Evolutionary conservation across 495 filamentous ascomycete species (phyloP).

Genomic region (Cryomyces antarcticus): DNA sequence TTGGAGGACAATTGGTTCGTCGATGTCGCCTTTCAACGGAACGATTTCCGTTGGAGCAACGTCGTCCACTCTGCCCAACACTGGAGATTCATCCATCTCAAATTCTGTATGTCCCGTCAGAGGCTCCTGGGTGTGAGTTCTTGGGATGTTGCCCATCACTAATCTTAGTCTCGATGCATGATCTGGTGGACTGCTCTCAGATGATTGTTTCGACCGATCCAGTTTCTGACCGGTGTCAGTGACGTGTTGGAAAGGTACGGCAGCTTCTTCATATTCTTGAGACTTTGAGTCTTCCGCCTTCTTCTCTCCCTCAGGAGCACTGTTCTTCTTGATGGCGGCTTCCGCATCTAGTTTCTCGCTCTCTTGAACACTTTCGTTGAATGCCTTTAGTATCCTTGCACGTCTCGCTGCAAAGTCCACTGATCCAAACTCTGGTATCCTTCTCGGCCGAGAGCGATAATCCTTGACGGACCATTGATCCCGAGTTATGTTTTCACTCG

Average conservation of each 20-base stretch:
- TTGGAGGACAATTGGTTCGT: conserved; percentile 37
- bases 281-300: neutral
- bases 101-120: conserved; percentile 13
- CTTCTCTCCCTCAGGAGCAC: conserved; percentile 1
- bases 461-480: conserved; percentile 8
- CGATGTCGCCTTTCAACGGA: conserved; percentile 29
- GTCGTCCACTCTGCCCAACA: conserved; percentile 38
- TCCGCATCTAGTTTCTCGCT: neutral
- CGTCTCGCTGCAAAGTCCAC: conserved; percentile 64
- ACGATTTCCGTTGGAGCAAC: conserved; percentile 25
- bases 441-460: conserved; percentile 17
- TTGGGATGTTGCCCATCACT: conserved; percentile 3
- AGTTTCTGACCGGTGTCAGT: conserved; percentile 1
- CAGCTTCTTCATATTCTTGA: neutral
- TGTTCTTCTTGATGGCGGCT: neutral
- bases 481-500: conserved; percentile 6
- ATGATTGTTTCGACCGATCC: neutral
- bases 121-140: conserved; percentile 5
- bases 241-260: neutral
- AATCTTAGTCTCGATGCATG: conserved; percentile 2
- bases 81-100: conserved; percentile 29
- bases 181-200: conserved; percentile 1
- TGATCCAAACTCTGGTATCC: conserved; percentile 36
- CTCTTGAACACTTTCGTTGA: conserved; percentile 37
- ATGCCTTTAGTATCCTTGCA: conserved; percentile 58